Percentiles rank a stretch among this genome's conserved stretches.
Conservation (phyloP, 1,284 basidiomycete species). For the Mycena sp. region DNA sequence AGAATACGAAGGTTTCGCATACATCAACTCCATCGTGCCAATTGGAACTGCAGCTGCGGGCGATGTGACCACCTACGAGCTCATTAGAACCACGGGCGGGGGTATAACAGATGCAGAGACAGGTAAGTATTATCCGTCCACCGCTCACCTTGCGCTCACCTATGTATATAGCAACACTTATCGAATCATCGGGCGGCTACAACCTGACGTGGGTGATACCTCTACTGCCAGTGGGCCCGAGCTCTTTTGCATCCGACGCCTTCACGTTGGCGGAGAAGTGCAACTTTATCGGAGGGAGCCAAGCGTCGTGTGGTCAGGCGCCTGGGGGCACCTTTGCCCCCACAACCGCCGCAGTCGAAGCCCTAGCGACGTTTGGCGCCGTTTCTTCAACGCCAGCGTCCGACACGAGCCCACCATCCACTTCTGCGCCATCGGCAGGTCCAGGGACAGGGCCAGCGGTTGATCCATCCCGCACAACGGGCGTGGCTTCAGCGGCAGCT, state of each 20-base stretch:
- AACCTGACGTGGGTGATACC: background rate
- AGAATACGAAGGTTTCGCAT: conserved; percentile 1
- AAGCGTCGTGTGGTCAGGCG: background rate
- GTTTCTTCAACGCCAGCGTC: no score
- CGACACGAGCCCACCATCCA: background rate
- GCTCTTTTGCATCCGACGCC: background rate
- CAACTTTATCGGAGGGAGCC: conserved; percentile 3
- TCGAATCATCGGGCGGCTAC: conserved; percentile 7
- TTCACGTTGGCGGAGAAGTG: background rate
- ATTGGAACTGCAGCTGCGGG: conserved; percentile 5
- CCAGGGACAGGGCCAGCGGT: background rate
- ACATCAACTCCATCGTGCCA: background rate
- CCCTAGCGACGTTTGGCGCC: background rate
- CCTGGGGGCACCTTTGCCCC: background rate
- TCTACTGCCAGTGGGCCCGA: background rate
- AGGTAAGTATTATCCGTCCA: background rate
- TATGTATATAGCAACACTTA: background rate
- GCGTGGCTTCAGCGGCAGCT: background rate
- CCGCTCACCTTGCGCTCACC: background rate
- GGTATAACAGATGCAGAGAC: background rate
- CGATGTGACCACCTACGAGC: conserved; percentile 3
- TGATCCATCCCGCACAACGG: conserved; percentile 2
- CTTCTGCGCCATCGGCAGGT: background rate
- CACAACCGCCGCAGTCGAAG: background rate
- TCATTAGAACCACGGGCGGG: conserved; percentile 2